Percentiles rank a stretch among this genome's conserved stretches.
Conservation (phyloP, 2,329 filamentous ascomycete species). For the Ceratocystis cubensis region DNA sequence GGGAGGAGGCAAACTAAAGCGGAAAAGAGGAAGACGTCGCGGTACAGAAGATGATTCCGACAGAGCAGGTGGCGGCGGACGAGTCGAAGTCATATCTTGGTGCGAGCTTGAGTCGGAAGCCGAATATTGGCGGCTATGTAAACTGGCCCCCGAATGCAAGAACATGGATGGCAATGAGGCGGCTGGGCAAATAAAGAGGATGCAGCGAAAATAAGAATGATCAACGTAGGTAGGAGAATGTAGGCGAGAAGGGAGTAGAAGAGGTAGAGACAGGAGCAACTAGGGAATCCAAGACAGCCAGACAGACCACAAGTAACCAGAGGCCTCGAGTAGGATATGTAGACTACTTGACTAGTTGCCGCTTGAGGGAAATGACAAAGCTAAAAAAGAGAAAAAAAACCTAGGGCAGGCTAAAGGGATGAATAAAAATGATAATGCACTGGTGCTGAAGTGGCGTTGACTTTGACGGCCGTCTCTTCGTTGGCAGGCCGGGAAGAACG, state of each 20-base stretch:
- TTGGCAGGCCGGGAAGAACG: constrained; percentile 1
- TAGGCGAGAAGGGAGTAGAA: background rate
- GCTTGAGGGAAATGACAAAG: background rate
- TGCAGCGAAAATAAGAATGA: background rate
- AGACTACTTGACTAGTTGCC: background rate
- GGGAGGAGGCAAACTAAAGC: constrained; percentile 17
- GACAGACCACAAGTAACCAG: background rate
- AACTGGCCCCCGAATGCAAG: constrained; percentile 45
- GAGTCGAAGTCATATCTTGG: background rate
- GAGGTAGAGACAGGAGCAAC: background rate
- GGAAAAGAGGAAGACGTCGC: constrained; percentile 18
- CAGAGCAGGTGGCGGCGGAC: constrained; percentile 28
- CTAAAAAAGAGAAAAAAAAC: background rate
- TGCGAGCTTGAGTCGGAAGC: background rate
- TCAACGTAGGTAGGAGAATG: background rate
- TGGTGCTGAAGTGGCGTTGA: background rate
- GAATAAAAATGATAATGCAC: background rate
- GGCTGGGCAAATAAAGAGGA: background rate
- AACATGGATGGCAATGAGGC: constrained; percentile 40
- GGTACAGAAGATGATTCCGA: constrained; percentile 7
- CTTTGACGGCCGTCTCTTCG: background rate
- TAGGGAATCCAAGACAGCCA: background rate
- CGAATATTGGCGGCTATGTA: constrained; percentile 46
- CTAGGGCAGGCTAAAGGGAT: background rate
- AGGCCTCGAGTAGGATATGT: background rate